Evolutionary conservation across 2,329 filamentous ascomycete species (phyloP).

Genomic region (Malbranchea zuffiana): DNA sequence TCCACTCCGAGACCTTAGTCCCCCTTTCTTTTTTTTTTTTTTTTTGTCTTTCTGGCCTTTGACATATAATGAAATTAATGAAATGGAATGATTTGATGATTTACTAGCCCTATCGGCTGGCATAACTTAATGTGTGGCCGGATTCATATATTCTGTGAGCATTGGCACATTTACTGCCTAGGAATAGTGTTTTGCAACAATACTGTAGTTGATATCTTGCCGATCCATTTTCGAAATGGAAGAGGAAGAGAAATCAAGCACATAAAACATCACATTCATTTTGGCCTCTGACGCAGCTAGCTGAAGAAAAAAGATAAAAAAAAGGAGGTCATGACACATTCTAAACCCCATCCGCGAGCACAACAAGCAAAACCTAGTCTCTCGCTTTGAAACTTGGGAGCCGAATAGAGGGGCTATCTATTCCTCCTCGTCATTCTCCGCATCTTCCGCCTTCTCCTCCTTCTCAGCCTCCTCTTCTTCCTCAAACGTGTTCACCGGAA

Average conservation of each 20-base stretch:
- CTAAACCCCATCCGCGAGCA: neutral
- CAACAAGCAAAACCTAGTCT: neutral
- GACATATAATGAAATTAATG: constrained; percentile 15
- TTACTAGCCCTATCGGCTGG: neutral
- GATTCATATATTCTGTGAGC: neutral
- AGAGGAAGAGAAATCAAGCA: neutral
- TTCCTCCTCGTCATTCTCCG: constrained; percentile 46
- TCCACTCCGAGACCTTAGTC: constrained; percentile 8
- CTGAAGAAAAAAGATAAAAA: neutral
- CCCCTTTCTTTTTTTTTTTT: constrained; percentile 15
- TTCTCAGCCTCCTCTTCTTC: constrained; percentile 62
- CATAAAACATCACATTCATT: neutral
- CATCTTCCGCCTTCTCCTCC: constrained; percentile 44
- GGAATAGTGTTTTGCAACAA: neutral
- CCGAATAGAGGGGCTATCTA: no score
- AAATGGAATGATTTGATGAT: constrained; percentile 7
- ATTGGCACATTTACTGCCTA: neutral
- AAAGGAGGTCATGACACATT: neutral
- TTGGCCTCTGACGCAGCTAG: neutral
- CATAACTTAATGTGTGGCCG: neutral
- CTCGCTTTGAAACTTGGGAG: no score
- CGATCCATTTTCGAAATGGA: neutral
- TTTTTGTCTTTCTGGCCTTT: constrained; percentile 15
- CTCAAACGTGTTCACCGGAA: constrained; percentile 79
- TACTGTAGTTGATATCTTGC: neutral